Conservation (phyloP, 768 basidiomycete genomes). For the Boletus vinaceobasis region DNA sequence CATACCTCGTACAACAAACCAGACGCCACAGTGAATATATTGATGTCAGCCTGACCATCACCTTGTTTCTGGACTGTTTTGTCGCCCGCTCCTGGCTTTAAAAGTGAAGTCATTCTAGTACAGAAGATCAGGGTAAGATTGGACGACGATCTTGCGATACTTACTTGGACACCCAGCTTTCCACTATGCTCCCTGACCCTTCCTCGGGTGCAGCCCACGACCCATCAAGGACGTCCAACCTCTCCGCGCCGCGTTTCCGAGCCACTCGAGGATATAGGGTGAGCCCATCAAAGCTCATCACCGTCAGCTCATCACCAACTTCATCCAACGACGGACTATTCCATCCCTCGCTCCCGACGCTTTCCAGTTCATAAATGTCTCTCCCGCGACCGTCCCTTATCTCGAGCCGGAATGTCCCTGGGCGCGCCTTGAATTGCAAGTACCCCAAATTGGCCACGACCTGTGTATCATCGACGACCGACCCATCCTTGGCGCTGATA, state of each 20-base stretch:
- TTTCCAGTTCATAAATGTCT: slow-evolving; percentile 79
- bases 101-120: slow-evolving; percentile 45
- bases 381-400: slow-evolving; percentile 80
- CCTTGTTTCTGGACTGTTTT: slow-evolving; percentile 24
- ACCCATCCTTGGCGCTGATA: slow-evolving; percentile 39
- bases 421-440: slow-evolving; percentile 90
- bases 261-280: slow-evolving; percentile 81
- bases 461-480: slow-evolving; percentile 75
- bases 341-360: slow-evolving; percentile 89
- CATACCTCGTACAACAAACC: slow-evolving; percentile 91
- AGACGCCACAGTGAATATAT: slow-evolving; percentile 98
- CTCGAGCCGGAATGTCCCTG: slow-evolving; percentile 80
- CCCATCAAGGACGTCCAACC: slow-evolving; percentile 71
- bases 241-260: slow-evolving; percentile 74
- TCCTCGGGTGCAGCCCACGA: slow-evolving; percentile 29
- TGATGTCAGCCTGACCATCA: slow-evolving; percentile 79
- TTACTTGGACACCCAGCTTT: slow-evolving; percentile 50
- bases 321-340: slow-evolving; percentile 66
- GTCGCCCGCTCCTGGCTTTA: slow-evolving; percentile 31
- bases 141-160: slow-evolving; percentile 11
- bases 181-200: slow-evolving; percentile 41
- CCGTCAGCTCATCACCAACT: slow-evolving; percentile 69
- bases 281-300: slow-evolving; percentile 88
- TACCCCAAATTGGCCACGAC: slow-evolving; percentile 96
- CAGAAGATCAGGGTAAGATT: slow-evolving; percentile 1